Base-by-base conservation (phyloP, 345 rosid species). In the Populus euphratica region DNA sequence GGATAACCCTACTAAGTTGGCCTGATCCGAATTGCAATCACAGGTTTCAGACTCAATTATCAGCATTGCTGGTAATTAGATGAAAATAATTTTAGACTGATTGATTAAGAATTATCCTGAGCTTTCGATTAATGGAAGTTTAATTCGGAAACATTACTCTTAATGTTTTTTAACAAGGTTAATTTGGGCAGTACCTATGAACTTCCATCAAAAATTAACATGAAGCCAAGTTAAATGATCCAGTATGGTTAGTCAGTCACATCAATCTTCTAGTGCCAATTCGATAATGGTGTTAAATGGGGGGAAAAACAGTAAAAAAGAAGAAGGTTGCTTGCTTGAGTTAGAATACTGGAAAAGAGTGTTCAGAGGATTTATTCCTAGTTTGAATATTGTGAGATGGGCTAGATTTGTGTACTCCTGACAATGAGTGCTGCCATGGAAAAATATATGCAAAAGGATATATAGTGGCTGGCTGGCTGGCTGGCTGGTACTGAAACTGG, bases 401-500 rank as follows among this genome's bases (percentile, higher is more conserved):
- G 21, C 69, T 35, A 6, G 6, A 29, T 66, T 1, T 2, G 33
- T 63, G 27, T 14, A 3, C 14, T 35, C n/a, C 6, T 73, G 36
- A 27, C 35, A 72, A 41, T 72, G 33, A 18, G 43, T 50, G 43
- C 16, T 50, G 56, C 14, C 14, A 47, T 54, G 59, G 27, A 65
- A 44, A 33, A 63, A 23, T 11, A 29, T 5, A 11, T 20, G 47
- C 17, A 11, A 10, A 10, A 10, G 47, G 47, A 11, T 10, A 33
- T 50, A 66, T 68, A 68, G 66, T 52, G 73, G 54, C 44, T 69
- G 36, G 36, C 36, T 52, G 73, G 54, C 44, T 69, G 36, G 36
- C 36, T 3, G 11, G 63, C 63, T 56, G 27, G 59, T 25, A 1
- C 36, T 39, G 21, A 13, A 65, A n/a, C 33, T 23, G n/a, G 50